These are phyloP conservation scores for Pseudozyma thailandica DNA, from an alignment of 1,284 basidiomycete genomes.

Conservation along the genomic window DNA sequence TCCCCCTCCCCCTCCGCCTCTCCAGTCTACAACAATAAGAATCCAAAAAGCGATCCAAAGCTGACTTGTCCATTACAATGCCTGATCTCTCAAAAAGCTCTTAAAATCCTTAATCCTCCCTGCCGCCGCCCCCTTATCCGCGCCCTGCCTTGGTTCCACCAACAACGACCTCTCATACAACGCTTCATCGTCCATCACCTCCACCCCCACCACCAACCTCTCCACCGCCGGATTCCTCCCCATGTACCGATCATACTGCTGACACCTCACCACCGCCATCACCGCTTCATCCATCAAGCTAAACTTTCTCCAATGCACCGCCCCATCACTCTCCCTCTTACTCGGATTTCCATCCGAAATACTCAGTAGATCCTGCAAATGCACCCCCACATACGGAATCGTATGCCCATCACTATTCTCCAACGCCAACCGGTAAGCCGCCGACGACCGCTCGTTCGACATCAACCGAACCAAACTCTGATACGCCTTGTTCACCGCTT, in stretches of 20 bases:
- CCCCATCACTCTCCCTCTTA: conserved; percentile 48
- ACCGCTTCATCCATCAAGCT: conserved; percentile 63
- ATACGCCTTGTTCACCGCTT: conserved; percentile 56
- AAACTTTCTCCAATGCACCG: conserved; percentile 64
- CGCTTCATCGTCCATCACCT: conserved; percentile 59
- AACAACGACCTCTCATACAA: conserved; percentile 49
- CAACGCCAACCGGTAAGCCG: conserved; percentile 59
- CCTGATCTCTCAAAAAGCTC: conserved; percentile 34
- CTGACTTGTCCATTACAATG: too few species aligned
- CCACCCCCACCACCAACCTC: conserved; percentile 52
- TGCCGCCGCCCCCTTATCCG: conserved; percentile 2
- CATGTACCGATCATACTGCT: conserved; percentile 48
- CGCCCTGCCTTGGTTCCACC: conserved; percentile 43
- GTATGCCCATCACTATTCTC: conserved; percentile 59
- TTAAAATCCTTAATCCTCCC: conserved; percentile 54
- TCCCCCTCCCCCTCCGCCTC: too few species aligned
- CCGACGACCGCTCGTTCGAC: conserved; percentile 54
- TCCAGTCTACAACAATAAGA: too few species aligned
- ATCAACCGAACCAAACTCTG: conserved; percentile 55
- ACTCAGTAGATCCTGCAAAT: conserved; percentile 62
- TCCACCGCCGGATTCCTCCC: conserved; percentile 33
- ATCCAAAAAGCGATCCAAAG: too few species aligned
- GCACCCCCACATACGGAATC: conserved; percentile 63
- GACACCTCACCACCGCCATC: conserved; percentile 56
- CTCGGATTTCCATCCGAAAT: conserved; percentile 61